Base-by-base conservation (phyloP, 371 early-diverging fungal species). In the Mucor indicus region DNA sequence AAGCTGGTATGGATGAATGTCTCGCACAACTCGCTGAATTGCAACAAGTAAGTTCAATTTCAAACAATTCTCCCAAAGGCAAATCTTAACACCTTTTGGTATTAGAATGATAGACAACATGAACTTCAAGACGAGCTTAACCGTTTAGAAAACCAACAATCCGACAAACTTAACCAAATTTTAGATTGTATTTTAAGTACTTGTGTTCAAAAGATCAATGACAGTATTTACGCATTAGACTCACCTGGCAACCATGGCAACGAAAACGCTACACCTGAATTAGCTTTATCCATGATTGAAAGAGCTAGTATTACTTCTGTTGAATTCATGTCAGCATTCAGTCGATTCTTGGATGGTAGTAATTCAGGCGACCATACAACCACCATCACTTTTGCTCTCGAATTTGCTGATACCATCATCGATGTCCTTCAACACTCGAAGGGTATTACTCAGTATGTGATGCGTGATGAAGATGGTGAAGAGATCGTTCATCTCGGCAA, bases 1-100 rank as follows among this genome's bases (percentile, higher is more conserved):
- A 95, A 69, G 87, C 91, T n/a, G 93, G 92, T 25, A 81, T 98
- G 81, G 98, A 96, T 68, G 95, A 98, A 73, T 90, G 92, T 42
- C 73, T 98, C 46, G 53, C 85, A 23, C 92, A 93, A 48, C 70
- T 98, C 54, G 83, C 89, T 13, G 80, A 87, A 44, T 55, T 90
- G 50, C 89, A 91, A 64, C 77, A 87, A 67, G 83, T 78, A 67
- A 49, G 35, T 46, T 30, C 9, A 37, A 21, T 10, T 11, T n/a
- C n/a, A n/a, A n/a, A n/a, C n/a, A n/a, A n/a, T n/a, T n/a, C n/a
- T n/a, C n/a, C n/a, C n/a, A 50, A 40, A 38, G 20, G 6, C 20
- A 20, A 38, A 16, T 19, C 21, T 33, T 4, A 33, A 16, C n/a
- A 15, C 10, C 17, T 17, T 33, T 12, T 21, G 13, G n/a, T 23